Conservation (phyloP, 345 rosid species). For the Citrus hindsii region DNA sequence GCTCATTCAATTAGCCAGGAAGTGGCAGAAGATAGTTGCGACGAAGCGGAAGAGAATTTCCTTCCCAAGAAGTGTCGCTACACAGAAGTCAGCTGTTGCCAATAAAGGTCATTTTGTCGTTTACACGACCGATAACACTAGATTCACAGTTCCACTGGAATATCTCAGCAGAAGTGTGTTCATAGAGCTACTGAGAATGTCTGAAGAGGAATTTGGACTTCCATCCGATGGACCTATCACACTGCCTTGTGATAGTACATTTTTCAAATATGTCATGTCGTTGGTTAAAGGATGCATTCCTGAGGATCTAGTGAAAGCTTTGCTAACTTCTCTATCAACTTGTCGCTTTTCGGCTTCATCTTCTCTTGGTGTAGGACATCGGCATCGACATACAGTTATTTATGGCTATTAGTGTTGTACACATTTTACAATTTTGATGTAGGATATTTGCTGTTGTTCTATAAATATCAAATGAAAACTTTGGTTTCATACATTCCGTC, state of each 20-base stretch:
- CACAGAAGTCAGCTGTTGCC: background rate
- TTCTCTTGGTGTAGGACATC: background rate
- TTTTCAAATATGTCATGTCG: slow-evolving; percentile 21
- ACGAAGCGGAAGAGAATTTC: slow-evolving; percentile 2
- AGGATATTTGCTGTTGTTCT: background rate
- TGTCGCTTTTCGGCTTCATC: background rate
- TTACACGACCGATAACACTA: slow-evolving; percentile 10
- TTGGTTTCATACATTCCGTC: background rate
- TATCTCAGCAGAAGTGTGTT: slow-evolving; percentile 12
- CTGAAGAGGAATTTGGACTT: slow-evolving; percentile 16
- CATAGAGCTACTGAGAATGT: slow-evolving; percentile 8
- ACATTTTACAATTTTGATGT: background rate
- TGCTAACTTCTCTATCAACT: slow-evolving; percentile 8
- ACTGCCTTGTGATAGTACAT: slow-evolving; percentile 24
- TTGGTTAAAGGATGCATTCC: slow-evolving; percentile 12
- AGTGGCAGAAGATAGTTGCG: slow-evolving; percentile 17
- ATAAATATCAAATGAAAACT: background rate
- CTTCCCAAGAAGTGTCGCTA: background rate
- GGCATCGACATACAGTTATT: no score
- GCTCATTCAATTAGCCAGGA: slow-evolving; percentile 10
- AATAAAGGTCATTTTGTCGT: slow-evolving; percentile 26
- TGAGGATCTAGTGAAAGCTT: slow-evolving; percentile 27
- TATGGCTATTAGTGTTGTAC: background rate
- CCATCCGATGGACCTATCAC: slow-evolving; percentile 5
- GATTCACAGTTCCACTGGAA: slow-evolving; percentile 17